Evolutionary conservation across 1,139 yeast species (phyloP).

Genomic region (Protomyces arabidopsidicola): DNA sequence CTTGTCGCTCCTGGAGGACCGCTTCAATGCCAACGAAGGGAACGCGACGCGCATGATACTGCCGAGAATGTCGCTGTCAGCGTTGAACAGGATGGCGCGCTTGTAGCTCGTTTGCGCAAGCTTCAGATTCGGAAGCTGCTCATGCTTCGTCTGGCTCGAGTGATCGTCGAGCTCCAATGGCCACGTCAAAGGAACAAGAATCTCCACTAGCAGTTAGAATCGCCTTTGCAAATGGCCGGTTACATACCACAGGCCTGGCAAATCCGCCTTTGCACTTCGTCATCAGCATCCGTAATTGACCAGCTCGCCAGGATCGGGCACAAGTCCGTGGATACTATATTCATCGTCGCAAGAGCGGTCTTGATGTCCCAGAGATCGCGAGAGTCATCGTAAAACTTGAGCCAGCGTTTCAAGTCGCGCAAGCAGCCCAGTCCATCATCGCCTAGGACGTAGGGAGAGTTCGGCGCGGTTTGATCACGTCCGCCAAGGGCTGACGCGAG

Average conservation of each 20-base stretch:
- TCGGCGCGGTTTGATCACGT: slow-evolving; percentile 53
- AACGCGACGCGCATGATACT: slow-evolving; percentile 68
- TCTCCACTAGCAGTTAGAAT: slow-evolving; percentile 51
- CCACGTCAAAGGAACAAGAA: slow-evolving; percentile 82
- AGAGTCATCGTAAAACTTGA: slow-evolving; percentile 73
- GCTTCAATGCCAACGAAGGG: slow-evolving; percentile 54
- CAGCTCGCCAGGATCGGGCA: slow-evolving; percentile 70
- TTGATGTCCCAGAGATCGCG: slow-evolving; percentile 73
- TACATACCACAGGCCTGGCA: slow-evolving; percentile 33
- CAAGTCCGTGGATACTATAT: slow-evolving; percentile 67
- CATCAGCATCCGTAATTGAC: slow-evolving; percentile 47
- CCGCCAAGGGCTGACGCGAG: slow-evolving; percentile 80
- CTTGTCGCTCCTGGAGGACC: slow-evolving; percentile 57
- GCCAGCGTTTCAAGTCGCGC: slow-evolving; percentile 83
- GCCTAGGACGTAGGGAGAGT: slow-evolving; percentile 69
- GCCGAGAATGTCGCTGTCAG: slow-evolving; percentile 58
- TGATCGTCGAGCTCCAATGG: slow-evolving; percentile 61
- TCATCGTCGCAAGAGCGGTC: slow-evolving; percentile 77
- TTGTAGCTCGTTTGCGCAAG: slow-evolving; percentile 70
- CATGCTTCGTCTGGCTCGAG: slow-evolving; percentile 49
- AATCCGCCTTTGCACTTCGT: slow-evolving; percentile 28
- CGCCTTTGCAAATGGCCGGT: neutral
- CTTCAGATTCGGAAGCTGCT: slow-evolving; percentile 56
- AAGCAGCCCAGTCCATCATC: slow-evolving; percentile 87
- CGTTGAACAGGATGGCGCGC: slow-evolving; percentile 55